Percentiles rank a stretch among this genome's conserved stretches.
These are phyloP conservation scores for Meyerozyma carpophila DNA, from an alignment of 1,139 yeast species.

Conservation along the genomic window DNA sequence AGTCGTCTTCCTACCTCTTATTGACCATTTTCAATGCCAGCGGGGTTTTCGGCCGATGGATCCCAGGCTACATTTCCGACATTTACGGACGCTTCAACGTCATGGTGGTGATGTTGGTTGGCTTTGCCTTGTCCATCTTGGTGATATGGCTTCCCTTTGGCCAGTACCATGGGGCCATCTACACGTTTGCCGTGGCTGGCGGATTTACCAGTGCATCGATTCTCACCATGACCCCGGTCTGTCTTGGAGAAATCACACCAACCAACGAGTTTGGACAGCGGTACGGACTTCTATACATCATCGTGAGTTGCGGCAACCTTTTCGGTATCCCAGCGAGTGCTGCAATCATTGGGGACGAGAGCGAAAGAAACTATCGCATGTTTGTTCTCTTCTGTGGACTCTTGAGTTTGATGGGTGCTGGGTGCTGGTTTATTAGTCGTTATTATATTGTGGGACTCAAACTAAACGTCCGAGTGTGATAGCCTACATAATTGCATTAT, in stretches of 20 bases:
- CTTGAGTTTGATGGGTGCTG: conserved; percentile 22
- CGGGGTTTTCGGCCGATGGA: conserved; percentile 34
- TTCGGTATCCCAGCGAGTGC: conserved; percentile 43
- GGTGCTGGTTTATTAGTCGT: conserved; percentile 30
- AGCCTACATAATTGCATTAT: not conserved
- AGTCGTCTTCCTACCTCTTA: conserved; percentile 37
- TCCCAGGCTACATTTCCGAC: conserved; percentile 38
- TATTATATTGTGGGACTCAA: conserved; percentile 27
- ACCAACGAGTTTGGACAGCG: conserved; percentile 36
- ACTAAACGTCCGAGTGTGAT: conserved; percentile 25
- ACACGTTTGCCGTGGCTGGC: conserved; percentile 30
- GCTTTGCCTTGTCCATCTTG: conserved; percentile 26
- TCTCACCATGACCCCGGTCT: conserved; percentile 35
- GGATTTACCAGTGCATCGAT: conserved; percentile 28
- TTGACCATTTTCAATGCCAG: conserved; percentile 36
- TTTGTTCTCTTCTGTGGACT: conserved; percentile 34
- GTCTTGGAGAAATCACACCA: conserved; percentile 35
- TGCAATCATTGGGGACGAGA: conserved; percentile 33
- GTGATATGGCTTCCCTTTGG: conserved; percentile 40
- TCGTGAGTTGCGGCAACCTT: conserved; percentile 36
- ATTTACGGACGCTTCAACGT: conserved; percentile 34
- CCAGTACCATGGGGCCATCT: conserved; percentile 21
- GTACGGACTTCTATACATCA: conserved; percentile 34
- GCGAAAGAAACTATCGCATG: conserved; percentile 23
- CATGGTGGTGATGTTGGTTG: conserved; percentile 30